Conservation (phyloP, 2,329 filamentous ascomycete genomes). For the Coniosporium tulheliwenetii region DNA sequence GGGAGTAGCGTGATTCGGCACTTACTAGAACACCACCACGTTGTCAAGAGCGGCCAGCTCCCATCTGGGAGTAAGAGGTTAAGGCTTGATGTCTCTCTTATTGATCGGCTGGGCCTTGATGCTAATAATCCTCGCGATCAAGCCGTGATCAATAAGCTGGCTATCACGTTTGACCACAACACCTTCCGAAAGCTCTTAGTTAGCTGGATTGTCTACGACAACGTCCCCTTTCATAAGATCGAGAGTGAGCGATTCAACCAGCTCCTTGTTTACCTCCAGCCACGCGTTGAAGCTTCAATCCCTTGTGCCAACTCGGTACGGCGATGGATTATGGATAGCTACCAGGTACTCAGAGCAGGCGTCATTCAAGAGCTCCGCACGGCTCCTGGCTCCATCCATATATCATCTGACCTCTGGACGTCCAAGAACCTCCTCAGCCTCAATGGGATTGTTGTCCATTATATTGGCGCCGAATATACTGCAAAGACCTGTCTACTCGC, state of each 20-base stretch:
- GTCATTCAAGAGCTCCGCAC: neutral
- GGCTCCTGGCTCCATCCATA: neutral
- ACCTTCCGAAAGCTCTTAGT: neutral
- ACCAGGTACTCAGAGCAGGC: neutral
- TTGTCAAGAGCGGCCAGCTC: too few species aligned
- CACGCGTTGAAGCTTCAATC: neutral
- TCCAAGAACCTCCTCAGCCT: constrained; percentile 5
- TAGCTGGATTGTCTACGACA: neutral
- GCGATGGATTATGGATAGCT: neutral
- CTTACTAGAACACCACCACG: too few species aligned
- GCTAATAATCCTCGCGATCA: too few species aligned
- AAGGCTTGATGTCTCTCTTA: too few species aligned
- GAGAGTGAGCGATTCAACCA: neutral
- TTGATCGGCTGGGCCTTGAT: too few species aligned
- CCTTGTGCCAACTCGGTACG: neutral
- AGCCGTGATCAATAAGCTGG: too few species aligned
- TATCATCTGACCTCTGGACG: constrained; percentile 9
- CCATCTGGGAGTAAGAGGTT: too few species aligned
- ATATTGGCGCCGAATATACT: constrained; percentile 3
- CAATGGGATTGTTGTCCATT: too few species aligned
- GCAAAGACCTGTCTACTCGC: constrained; percentile 3
- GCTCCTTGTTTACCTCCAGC: neutral
- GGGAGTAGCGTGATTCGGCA: too few species aligned
- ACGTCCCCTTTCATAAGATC: neutral
- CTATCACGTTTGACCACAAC: too few species aligned